phyloP scores from a whole-genome alignment of 2,329 filamentous ascomycete genomes.

The Trichothecium sympodiale region DNA sequence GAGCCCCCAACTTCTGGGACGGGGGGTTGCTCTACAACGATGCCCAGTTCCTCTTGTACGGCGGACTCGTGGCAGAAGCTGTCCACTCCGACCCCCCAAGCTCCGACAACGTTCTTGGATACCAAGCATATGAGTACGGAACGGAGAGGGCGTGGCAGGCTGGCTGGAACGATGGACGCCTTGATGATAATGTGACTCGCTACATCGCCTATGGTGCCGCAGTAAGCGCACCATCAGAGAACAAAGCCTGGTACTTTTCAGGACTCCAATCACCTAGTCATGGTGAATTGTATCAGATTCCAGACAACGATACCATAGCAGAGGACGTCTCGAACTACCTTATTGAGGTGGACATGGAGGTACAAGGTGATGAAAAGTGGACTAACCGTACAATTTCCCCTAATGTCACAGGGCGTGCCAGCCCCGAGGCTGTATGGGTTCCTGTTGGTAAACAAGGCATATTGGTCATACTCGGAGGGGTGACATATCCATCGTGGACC shows the following conservation, averaged over 20 bases:
- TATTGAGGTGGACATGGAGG: slow-evolving; percentile 49
- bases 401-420: slow-evolving; percentile 42
- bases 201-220: slow-evolving; percentile 56
- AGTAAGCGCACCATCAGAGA: slow-evolving; percentile 56
- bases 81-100: slow-evolving; percentile 20
- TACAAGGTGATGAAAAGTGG: slow-evolving; percentile 41
- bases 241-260: slow-evolving; percentile 61
- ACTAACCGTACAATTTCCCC: slow-evolving; percentile 41
- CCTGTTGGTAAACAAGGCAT: slow-evolving; percentile 69
- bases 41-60: slow-evolving; percentile 51
- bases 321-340: slow-evolving; percentile 37
- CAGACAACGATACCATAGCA: slow-evolving; percentile 16
- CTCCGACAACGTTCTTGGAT: slow-evolving; percentile 34
- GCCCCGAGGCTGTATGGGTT: slow-evolving; percentile 60
- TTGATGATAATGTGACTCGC: slow-evolving; percentile 39
- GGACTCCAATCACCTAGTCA: slow-evolving; percentile 42
- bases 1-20: slow-evolving; percentile 46
- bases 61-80: slow-evolving; percentile 34
- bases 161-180: slow-evolving; percentile 27
- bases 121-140: slow-evolving; percentile 43
- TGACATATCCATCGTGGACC: slow-evolving; percentile 46
- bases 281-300: slow-evolving; percentile 34
- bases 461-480: slow-evolving; percentile 67
- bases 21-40: slow-evolving; percentile 57
- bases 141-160: slow-evolving; percentile 28